Evolutionary conservation across 106 monocot genomes (phyloP).

Genomic region (Amphibolis antarctica): DNA sequence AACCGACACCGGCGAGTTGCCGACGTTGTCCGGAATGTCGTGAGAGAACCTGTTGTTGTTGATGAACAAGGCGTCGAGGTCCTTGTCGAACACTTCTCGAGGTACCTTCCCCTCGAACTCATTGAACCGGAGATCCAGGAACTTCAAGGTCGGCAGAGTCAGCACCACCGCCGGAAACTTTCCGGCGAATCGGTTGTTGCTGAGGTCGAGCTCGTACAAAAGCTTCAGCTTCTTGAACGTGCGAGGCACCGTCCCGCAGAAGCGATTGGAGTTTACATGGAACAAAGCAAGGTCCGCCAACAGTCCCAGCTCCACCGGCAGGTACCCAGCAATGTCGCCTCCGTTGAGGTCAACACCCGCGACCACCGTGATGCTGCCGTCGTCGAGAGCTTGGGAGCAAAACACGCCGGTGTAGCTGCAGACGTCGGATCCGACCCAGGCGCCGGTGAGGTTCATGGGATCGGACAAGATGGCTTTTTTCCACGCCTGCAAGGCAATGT

Average conservation of each 20-base stretch:
- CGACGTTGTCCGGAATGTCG: constrained; percentile 24
- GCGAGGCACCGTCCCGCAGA: constrained; percentile 24
- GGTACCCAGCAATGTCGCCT: constrained; percentile 18
- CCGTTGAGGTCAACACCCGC: constrained; percentile 48
- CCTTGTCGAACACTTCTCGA: constrained; percentile 18
- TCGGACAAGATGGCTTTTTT: constrained; percentile 36
- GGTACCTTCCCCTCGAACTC: constrained; percentile 25
- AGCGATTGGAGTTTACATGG: constrained; percentile 25
- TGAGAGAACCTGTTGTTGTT: constrained; percentile 38
- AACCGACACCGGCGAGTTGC: constrained; percentile 34
- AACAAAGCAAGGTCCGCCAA: constrained; percentile 18
- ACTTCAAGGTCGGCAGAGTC: constrained; percentile 19
- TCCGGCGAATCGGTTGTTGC: constrained; percentile 36
- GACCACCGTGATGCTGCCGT: constrained; percentile 11
- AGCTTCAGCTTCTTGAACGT: constrained; percentile 17
- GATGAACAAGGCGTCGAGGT: constrained; percentile 32
- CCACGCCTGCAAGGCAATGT: constrained; percentile 38
- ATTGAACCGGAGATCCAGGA: constrained; percentile 40
- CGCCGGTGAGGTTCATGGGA: constrained; percentile 20
- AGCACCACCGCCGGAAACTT: constrained; percentile 26
- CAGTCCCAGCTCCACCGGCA: constrained; percentile 25
- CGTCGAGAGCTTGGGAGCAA: constrained; percentile 21
- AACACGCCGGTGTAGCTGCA: constrained; percentile 35
- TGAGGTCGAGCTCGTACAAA: constrained; percentile 49
- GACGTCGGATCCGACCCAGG: constrained; percentile 30